Evolutionary conservation across 208 protist species (phyloP), one percentile per base, ranked within the genome.

Genomic region (Wallacemonas sp.): DNA sequence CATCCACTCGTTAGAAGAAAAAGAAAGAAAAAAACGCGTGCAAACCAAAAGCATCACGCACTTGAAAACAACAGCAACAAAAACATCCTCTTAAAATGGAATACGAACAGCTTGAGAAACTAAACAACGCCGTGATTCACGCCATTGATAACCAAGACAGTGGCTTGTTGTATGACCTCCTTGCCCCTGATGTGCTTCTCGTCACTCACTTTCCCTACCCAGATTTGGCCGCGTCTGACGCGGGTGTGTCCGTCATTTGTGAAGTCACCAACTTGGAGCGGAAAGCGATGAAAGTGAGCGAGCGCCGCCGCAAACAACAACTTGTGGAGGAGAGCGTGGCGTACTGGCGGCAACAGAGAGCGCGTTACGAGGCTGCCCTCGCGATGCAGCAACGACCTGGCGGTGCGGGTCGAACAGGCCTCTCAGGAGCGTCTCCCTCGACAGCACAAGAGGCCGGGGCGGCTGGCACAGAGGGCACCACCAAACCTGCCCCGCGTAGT

Each of bases 61-160:
- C 36, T 14, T 41, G 9, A 14, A 41, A 41, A 41, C 36, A 41
- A 14, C 36, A 41, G 14, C 36, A 41, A 41, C 36, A 41, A 41
- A 41, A 41, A 41, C 9, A 41, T 41, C 36, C 14, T 41, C 9
- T 41, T 41, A 36, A 34, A 1, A 95, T 95, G 90, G 86, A 95
- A 75, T 93, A 90, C 74, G 90, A 95, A 51, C 84, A 92, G 51
- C 69, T 90, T n/a, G 86, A 95, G 56, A 66, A 80, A 28, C 78
- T 82, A 28, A 80, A 74, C 22, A 76, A 79, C 26, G 70, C 78
- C 21, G 74, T 95, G 49, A 66, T 47, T 19, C 66, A 75, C 9
- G 60, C 62, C 42, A 83, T 95, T 49, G n/a, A 62, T 1, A 63
- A 36, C 11, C 90, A 95, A 56, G 90, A 95, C 59, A 68, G 91